Evolutionary conservation across 2,329 filamentous ascomycete genomes (phyloP).

Genomic region (Elsinoe fawcettii): DNA sequence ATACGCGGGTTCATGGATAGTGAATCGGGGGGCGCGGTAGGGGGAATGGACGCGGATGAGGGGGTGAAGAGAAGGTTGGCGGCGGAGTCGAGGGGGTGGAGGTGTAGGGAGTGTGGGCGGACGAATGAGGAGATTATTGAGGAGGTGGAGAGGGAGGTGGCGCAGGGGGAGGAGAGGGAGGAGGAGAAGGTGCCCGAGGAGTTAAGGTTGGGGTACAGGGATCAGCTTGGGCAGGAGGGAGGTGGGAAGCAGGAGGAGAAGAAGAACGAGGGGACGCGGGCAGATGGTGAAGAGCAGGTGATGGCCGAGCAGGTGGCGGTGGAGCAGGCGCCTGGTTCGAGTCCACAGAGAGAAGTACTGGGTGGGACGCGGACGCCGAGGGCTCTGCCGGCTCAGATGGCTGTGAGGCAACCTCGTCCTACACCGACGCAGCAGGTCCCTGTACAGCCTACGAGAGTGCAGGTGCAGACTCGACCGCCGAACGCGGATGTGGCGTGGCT

Average conservation of each 20-base stretch:
- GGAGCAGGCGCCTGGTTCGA: not conserved
- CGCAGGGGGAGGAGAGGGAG: slow-evolving; percentile 35
- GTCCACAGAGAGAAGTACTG: not conserved
- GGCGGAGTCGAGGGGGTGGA: slow-evolving; percentile 55
- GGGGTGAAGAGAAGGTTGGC: slow-evolving; percentile 63
- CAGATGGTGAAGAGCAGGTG: not conserved
- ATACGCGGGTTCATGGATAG: slow-evolving; percentile 91
- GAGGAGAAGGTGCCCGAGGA: slow-evolving; percentile 46
- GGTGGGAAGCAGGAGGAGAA: slow-evolving; percentile 18
- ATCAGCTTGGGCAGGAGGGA: slow-evolving; percentile 52
- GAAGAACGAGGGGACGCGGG: slow-evolving; percentile 17
- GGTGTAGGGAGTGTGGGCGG: slow-evolving; percentile 62
- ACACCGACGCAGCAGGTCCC: slow-evolving; percentile 21
- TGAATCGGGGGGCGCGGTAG: slow-evolving; percentile 77
- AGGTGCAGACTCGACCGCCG: slow-evolving; percentile 18
- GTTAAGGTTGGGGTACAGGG: slow-evolving; percentile 61
- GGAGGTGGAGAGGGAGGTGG: slow-evolving; percentile 54
- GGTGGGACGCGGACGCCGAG: slow-evolving; percentile 1
- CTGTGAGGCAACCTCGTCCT: slow-evolving; percentile 16
- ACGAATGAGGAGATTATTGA: slow-evolving; percentile 66
- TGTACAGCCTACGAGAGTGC: slow-evolving; percentile 17
- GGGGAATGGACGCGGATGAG: slow-evolving; percentile 71
- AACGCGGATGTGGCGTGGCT: slow-evolving; percentile 49
- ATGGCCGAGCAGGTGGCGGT: not conserved
- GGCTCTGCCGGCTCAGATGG: slow-evolving; percentile 13